phyloP scores from a whole-genome alignment of 1,139 yeast genomes.

The Candida freyschussii region DNA sequence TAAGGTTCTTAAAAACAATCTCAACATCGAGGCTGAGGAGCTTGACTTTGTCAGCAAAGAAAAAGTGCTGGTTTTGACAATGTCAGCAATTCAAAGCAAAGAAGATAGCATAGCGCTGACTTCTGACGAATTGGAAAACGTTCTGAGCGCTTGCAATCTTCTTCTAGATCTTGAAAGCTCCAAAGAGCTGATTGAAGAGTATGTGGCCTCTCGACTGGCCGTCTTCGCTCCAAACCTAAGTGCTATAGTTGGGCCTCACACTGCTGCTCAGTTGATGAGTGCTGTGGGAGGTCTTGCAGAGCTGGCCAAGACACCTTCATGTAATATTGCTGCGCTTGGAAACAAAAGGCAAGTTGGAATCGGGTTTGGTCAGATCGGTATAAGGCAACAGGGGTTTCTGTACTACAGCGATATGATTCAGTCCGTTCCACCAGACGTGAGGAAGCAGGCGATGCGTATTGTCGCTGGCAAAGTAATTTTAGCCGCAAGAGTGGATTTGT shows the following conservation, averaged over 20 bases:
- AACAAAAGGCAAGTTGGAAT: constrained; percentile 48
- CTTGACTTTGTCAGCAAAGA: constrained; percentile 49
- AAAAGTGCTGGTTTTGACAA: constrained; percentile 64
- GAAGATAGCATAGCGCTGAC: constrained; percentile 28
- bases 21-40: constrained; percentile 31
- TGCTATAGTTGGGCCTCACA: constrained; percentile 64
- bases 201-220: constrained; percentile 53
- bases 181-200: constrained; percentile 42
- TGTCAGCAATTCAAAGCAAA: constrained; percentile 56
- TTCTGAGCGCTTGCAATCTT: constrained; percentile 44
- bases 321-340: constrained; percentile 80
- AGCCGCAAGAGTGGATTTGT: constrained; percentile 77
- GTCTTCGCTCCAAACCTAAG: constrained; percentile 75
- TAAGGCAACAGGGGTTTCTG: constrained; percentile 62
- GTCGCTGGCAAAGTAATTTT: constrained; percentile 74
- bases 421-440: constrained; percentile 47
- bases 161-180: constrained; percentile 44
- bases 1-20: constrained; percentile 46
- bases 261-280: constrained; percentile 72
- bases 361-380: constrained; percentile 40
- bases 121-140: constrained; percentile 34
- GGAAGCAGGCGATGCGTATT: constrained; percentile 71
- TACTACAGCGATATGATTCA: constrained; percentile 51
- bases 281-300: constrained; percentile 68
- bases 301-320: constrained; percentile 69